Evolutionary conservation across 1,284 basidiomycete species (phyloP).

Genomic region (Rhodotorula sp.): DNA sequence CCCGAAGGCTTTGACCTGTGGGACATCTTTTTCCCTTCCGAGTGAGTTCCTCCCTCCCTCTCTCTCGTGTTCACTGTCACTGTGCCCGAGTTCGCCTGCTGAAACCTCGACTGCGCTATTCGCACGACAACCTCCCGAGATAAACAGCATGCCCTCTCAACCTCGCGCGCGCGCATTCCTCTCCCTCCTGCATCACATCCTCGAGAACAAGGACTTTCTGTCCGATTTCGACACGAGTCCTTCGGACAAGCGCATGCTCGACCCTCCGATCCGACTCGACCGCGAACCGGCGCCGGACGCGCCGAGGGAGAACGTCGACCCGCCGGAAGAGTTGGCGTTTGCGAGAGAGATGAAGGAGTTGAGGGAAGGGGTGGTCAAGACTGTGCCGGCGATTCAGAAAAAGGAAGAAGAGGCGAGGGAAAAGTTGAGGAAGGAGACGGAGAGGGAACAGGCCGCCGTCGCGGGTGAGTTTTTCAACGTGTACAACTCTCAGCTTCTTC

Average conservation of each 20-base stretch:
- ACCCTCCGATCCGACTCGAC: constrained; percentile 28
- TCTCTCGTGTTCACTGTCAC: too few relatives aligned
- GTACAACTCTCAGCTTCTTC: not conserved
- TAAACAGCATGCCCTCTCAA: constrained; percentile 60
- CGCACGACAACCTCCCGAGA: too few relatives aligned
- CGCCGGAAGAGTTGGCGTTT: constrained; percentile 31
- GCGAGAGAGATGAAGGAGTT: constrained; percentile 35
- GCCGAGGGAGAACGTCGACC: constrained; percentile 37
- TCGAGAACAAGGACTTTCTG: constrained; percentile 56
- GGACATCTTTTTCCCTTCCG: constrained; percentile 68
- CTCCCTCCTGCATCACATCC: constrained; percentile 73
- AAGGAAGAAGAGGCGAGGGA: constrained; percentile 34
- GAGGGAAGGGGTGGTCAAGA: constrained; percentile 28
- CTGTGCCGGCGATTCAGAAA: constrained; percentile 36
- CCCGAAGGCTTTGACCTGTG: constrained; percentile 70
- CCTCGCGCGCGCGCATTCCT: constrained; percentile 73
- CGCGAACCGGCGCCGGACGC: not conserved
- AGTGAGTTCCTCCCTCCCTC: constrained; percentile 27
- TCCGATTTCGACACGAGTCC: constrained; percentile 20
- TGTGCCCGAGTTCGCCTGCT: too few relatives aligned
- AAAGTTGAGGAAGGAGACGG: constrained; percentile 16
- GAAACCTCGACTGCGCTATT: not conserved
- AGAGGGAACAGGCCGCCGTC: constrained; percentile 26
- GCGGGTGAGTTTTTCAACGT: constrained; percentile 1
- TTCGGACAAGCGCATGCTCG: constrained; percentile 14